phyloP scores from a whole-genome alignment of 805 yeast genomes.

The Candida jianshihensis region DNA sequence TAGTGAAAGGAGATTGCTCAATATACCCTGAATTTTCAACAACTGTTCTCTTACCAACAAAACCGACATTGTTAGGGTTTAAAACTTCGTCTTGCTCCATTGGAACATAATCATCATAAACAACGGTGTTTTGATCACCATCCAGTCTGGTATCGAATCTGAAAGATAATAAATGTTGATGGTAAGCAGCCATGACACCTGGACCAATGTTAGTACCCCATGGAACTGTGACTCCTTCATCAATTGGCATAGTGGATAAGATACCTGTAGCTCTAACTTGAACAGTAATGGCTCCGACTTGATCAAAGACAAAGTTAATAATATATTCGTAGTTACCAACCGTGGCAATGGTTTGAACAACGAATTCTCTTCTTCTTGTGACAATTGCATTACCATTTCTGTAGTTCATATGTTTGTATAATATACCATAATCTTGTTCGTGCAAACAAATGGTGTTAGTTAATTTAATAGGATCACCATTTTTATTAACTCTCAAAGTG shows the following conservation, averaged over 20 bases:
- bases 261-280: constrained; percentile 86
- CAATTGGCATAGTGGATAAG: constrained; percentile 77
- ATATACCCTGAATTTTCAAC: constrained; percentile 66
- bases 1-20: constrained; percentile 71
- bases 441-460: constrained; percentile 76
- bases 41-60: constrained; percentile 50
- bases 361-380: constrained; percentile 67
- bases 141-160: constrained; percentile 80
- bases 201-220: constrained; percentile 73
- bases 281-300: constrained; percentile 70
- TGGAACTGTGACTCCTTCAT: constrained; percentile 57
- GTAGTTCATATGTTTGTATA: constrained; percentile 76
- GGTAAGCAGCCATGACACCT: constrained; percentile 77
- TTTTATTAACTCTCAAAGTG: constrained; percentile 45
- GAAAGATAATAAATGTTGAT: constrained; percentile 73
- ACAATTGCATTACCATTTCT: constrained; percentile 66
- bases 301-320: constrained; percentile 63
- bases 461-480: constrained; percentile 55
- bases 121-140: constrained; percentile 72
- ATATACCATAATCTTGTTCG: constrained; percentile 69
- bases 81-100: constrained; percentile 45
- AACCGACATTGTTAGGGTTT: constrained; percentile 69
- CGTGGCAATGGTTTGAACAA: constrained; percentile 75
- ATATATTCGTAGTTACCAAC: constrained; percentile 82
- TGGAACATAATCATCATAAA: constrained; percentile 60